These are phyloP conservation scores for Patellifolia procumbens DNA, from an alignment of 179 eudicot genomes.

Conservation along the genomic window DNA sequence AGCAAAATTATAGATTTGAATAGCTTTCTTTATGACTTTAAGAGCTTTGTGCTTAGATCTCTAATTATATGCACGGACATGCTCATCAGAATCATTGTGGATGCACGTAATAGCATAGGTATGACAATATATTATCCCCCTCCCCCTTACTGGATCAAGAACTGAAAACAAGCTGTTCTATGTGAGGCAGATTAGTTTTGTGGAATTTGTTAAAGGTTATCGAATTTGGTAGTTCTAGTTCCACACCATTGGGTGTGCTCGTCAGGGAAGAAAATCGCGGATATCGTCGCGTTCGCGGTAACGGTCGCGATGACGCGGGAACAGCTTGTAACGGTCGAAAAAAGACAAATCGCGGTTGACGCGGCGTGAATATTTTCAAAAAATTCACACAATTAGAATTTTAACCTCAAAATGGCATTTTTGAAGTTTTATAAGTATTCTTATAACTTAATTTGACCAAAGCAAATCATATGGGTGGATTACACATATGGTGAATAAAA, in stretches of 20 bases:
- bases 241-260: neutral
- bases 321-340: too few relatives aligned
- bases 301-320: too few relatives aligned
- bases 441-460: too few relatives aligned
- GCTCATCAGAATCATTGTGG: neutral
- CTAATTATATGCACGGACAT: neutral
- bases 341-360: too few relatives aligned
- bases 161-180: constrained; percentile 7
- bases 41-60: neutral
- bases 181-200: neutral
- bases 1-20: neutral
- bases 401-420: too few relatives aligned
- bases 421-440: too few relatives aligned
- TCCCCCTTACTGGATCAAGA: neutral
- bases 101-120: neutral
- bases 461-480: too few relatives aligned
- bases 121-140: neutral
- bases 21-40: neutral
- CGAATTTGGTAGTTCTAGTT: neutral
- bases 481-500: too few relatives aligned
- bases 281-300: too few relatives aligned
- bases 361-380: too few relatives aligned
- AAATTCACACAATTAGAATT: too few relatives aligned
- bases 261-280: too few relatives aligned
- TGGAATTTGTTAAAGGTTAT: neutral